Evolutionary conservation across 1,139 yeast species (phyloP).

Genomic region (Magnusiomyces suaveolens): DNA sequence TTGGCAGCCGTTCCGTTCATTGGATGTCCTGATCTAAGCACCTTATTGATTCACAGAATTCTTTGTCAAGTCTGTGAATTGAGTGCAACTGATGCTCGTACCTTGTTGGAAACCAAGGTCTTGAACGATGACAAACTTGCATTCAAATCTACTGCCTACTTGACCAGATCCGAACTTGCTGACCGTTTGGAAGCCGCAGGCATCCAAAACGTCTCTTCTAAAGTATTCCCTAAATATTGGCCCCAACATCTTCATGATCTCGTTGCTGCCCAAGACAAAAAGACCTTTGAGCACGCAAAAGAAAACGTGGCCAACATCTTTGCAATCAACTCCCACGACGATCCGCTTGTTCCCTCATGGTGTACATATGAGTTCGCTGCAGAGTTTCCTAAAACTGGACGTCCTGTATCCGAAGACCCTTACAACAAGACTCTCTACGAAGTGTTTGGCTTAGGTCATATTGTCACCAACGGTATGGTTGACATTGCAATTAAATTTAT

Average conservation of each 20-base stretch:
- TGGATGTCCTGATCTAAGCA: conserved; percentile 13
- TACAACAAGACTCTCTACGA: not conserved
- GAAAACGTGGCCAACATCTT: not conserved
- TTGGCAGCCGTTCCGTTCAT: conserved; percentile 13
- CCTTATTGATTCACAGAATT: conserved; percentile 11
- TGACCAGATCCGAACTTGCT: not conserved
- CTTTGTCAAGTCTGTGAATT: conserved; percentile 11
- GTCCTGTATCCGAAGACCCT: not conserved
- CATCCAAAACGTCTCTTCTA: not conserved
- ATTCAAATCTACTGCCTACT: not conserved
- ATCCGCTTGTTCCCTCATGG: conserved; percentile 14
- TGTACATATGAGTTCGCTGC: conserved; percentile 7
- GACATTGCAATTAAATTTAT: conserved; percentile 5
- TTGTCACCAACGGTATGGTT: conserved; percentile 11
- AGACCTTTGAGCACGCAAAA: conserved; percentile 1
- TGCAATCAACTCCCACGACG: conserved; percentile 9
- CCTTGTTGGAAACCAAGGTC: not conserved
- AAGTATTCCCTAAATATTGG: conserved; percentile 6
- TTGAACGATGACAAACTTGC: not conserved
- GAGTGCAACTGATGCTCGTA: not conserved
- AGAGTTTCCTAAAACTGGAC: not conserved
- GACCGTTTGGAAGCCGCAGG: not conserved
- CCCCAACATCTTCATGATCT: conserved; percentile 9
- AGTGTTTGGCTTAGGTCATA: conserved; percentile 10
- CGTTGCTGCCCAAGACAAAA: conserved; percentile 8